Conservation (phyloP, 176 grass and related monocot species). For the Tillandsia leiboldiana region DNA sequence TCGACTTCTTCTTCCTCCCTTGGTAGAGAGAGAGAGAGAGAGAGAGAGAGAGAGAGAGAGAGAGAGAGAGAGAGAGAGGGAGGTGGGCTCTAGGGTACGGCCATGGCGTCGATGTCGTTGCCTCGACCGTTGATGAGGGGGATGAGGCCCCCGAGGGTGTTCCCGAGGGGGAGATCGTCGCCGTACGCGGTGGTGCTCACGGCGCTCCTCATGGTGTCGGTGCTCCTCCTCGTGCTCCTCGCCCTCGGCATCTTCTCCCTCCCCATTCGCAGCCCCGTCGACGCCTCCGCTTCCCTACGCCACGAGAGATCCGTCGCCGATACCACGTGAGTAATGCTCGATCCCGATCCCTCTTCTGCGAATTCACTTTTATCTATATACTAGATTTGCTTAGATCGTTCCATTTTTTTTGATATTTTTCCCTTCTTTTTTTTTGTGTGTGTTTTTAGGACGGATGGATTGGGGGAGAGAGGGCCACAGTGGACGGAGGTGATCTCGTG, state of each 20-base stretch:
- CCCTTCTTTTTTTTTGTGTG: not conserved
- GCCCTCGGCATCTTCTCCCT: slow-evolving; percentile 72
- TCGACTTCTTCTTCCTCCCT: not conserved
- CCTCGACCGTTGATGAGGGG: slow-evolving; percentile 63
- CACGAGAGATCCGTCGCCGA: slow-evolving; percentile 27
- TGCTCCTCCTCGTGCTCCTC: slow-evolving; percentile 60
- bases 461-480: slow-evolving; percentile 68
- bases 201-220: slow-evolving; percentile 43
- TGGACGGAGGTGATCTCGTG: slow-evolving; percentile 97
- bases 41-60: not conserved
- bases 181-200: slow-evolving; percentile 47
- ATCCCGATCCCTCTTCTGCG: not conserved
- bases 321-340: slow-evolving; percentile 22
- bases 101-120: slow-evolving; percentile 28
- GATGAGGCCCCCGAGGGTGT: slow-evolving; percentile 46
- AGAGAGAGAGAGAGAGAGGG: not conserved
- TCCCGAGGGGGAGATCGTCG: slow-evolving; percentile 34
- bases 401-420: not conserved
- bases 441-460: slow-evolving; percentile 29
- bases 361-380: slow-evolving; percentile 12
- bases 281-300: slow-evolving; percentile 15
- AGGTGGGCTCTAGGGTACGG: not conserved
- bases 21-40: not conserved
- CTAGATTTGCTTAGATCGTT: slow-evolving; percentile 11
- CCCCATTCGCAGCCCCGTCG: slow-evolving; percentile 29